Conservation (phyloP, 352 stramenopile species). For the Globisporangium alternatum region DNA sequence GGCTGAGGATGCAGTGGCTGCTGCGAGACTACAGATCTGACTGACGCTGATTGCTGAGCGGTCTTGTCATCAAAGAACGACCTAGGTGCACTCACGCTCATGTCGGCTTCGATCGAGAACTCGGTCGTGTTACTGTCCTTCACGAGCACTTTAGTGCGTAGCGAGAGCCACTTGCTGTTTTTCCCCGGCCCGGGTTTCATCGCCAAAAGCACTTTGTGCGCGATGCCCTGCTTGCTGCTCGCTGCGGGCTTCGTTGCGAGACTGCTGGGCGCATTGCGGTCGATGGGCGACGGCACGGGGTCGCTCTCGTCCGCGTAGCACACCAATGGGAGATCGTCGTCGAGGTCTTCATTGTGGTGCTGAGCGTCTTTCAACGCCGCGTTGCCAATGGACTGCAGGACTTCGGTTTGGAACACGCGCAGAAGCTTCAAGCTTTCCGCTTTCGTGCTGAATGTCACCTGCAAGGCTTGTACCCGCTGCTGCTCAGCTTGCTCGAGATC, state of each 20-base stretch:
- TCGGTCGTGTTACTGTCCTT: constrained; percentile 1
- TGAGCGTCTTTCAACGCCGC: not conserved
- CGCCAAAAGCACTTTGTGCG: constrained; percentile 18
- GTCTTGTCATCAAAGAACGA: not conserved
- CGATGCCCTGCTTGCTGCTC: constrained; percentile 6
- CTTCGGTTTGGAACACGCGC: constrained; percentile 11
- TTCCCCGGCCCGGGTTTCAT: constrained; percentile 6
- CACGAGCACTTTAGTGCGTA: constrained; percentile 13
- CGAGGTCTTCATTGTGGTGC: not conserved
- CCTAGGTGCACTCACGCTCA: not conserved
- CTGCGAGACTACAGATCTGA: too few relatives aligned
- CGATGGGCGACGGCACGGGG: constrained; percentile 12
- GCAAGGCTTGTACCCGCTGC: not conserved
- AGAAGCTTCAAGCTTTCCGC: not conserved
- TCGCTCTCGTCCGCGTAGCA: constrained; percentile 19
- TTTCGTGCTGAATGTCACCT: not conserved
- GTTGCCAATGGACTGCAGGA: not conserved
- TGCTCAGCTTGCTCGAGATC: not conserved
- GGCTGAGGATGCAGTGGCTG: not conserved
- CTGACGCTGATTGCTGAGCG: not conserved
- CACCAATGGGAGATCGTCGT: constrained; percentile 4
- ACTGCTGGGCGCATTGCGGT: constrained; percentile 19
- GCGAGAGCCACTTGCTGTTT: constrained; percentile 18
- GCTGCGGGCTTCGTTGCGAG: constrained; percentile 13
- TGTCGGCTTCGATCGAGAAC: constrained; percentile 3